Base-by-base conservation (phyloP, 2,329 filamentous ascomycete genomes). In the Helminthosporium solani region DNA sequence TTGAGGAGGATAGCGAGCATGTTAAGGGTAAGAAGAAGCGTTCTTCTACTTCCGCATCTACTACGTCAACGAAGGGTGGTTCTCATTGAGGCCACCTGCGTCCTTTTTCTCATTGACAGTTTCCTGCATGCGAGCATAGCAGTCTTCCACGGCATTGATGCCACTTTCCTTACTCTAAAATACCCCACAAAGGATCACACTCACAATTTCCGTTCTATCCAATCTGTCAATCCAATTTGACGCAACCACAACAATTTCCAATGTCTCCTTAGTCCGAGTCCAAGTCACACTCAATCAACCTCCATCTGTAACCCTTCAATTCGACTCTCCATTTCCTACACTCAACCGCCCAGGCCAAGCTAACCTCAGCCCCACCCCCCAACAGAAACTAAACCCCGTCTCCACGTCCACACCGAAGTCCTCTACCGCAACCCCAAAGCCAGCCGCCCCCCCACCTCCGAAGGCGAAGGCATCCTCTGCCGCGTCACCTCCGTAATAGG, bases 401-500 rank as follows among this genome's bases (percentile, higher is more conserved):
- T 72, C 15, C 52, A 61, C 21, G 66, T 72, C 18, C 68, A 73
- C 56, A 75, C 75, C 44, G 73, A 77, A 53, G 76, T 78, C 37
- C 74, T 78, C 61, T 78, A 76, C 62, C 73, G 75, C 42, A 74
- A 76, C 55, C 70, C 71, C 53, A 72, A 73, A 67, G 69, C 60
- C 35, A 58, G 54, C 31, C 63, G 64, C 38, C 40, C 52, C 19
- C 44, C 49, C 46, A 66, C 51, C 31, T 54, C 57, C 15, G 75
- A 78, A 60, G 76, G 76, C 56, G 75, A 78, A 64, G 76, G 76
- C 47, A 78, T 78, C 27, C 68, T 78, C 18, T 78, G 75, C 60
- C 69, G 71, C 43, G 73, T 78, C 34, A 78, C 76, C 4, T 66
- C 66, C 25, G 75, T 78, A n/a, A 77, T 78, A 20, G 76, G 76